Evolutionary conservation across 306 rosid species (phyloP).

Genomic region (Trifolium repens): DNA sequence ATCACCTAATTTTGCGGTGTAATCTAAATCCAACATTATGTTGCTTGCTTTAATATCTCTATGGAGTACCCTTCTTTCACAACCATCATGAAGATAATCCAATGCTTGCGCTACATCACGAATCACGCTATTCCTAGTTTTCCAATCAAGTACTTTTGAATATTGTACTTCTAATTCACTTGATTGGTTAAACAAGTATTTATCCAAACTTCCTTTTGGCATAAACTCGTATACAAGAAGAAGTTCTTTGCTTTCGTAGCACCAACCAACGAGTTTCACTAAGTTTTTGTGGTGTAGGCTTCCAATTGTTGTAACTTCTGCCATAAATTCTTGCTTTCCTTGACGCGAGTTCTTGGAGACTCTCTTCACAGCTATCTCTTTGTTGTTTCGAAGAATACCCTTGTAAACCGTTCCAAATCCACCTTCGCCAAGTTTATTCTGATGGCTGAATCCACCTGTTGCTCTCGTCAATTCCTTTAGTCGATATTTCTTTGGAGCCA

Average conservation of each 20-base stretch:
- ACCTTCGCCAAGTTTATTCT: slow-evolving; percentile 75
- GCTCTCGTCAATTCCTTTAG: slow-evolving; percentile 59
- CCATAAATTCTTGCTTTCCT: slow-evolving; percentile 80
- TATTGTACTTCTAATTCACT: not conserved
- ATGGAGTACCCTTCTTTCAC: slow-evolving; percentile 74
- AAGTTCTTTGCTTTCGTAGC: slow-evolving; percentile 73
- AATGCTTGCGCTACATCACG: slow-evolving; percentile 74
- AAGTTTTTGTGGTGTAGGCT: slow-evolving; percentile 76
- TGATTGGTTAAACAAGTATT: slow-evolving; percentile 47
- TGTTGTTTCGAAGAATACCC: slow-evolving; percentile 52
- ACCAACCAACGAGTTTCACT: slow-evolving; percentile 83
- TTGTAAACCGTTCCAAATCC: slow-evolving; percentile 84
- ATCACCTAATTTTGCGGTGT: slow-evolving; percentile 68
- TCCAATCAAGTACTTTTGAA: slow-evolving; percentile 52
- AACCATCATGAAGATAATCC: slow-evolving; percentile 75
- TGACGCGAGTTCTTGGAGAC: slow-evolving; percentile 67
- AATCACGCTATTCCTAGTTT: slow-evolving; percentile 55
- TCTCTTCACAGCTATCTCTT: slow-evolving; percentile 75
- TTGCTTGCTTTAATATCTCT: slow-evolving; percentile 80
- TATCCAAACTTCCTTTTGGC: slow-evolving; percentile 82
- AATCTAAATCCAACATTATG: slow-evolving; percentile 72
- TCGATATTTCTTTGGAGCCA: slow-evolving; percentile 59
- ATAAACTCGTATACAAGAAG: slow-evolving; percentile 83
- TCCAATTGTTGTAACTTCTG: slow-evolving; percentile 86
- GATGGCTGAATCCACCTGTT: slow-evolving; percentile 63